Evolutionary conservation across 352 stramenopile genomes (phyloP), one percentile per base, ranked within the genome.

Genomic region (Phytophthora pseudosyringae): DNA sequence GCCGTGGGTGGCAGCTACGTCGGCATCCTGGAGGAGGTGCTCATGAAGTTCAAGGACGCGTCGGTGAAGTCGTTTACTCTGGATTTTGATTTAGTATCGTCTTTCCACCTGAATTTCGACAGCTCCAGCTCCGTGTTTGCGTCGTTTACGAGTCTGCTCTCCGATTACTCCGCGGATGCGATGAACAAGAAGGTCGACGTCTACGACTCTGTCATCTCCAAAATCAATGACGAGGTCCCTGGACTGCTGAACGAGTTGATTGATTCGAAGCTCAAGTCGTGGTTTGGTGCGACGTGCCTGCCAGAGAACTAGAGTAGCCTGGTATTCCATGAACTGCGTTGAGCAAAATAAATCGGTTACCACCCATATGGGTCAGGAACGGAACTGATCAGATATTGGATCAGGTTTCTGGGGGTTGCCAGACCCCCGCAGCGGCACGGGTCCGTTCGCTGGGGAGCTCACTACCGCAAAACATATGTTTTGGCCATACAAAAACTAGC

Each of bases 151-250:
- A 62, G 73, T 52, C 45, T 69, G 33, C 61, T 89, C 18, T 48
- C 80, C n/a, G 36, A 69, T 41, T 85, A 86, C 66, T 81, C 71
- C 31, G 77, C 67, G 11, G 55, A 70, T 12, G 53, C 71, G 40
- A 59, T 87, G 49, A 89, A 87, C 76, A 81, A 82, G 67, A 89
- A 79, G 64, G 73, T 71, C 21, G 53, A 73, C 29, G 40, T 74
- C 25, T 84, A 83, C 73, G 72, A 81, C 16, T 69, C 39, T 9
- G 46, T 75, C 31, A 66, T 78, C 33, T 41, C 59, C 5, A 53
- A 69, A 13, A 50, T 70, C 12, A 67, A 84, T 41, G 63, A 67
- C 21, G 29, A 84, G n/a, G 36, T 50, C 39, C 80, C 68, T 21
- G 71, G 64, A 18, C 51, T 86, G 0, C 49, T 84, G 49, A 89